These are phyloP conservation scores for Amaranthus hypochondriacus DNA, from an alignment of 148 eudicot species.

Conservation along the genomic window DNA sequence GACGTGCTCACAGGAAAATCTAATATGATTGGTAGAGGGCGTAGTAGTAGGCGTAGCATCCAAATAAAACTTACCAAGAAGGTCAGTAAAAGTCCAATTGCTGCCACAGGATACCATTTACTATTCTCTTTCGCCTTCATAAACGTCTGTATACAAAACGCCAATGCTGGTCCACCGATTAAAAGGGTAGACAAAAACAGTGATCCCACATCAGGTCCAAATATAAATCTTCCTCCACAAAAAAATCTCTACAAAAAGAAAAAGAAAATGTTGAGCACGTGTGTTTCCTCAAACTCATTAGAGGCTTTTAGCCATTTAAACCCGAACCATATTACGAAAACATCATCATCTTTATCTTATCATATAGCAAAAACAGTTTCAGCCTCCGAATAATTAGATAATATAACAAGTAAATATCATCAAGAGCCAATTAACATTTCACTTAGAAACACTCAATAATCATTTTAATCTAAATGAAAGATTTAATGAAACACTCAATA, in stretches of 20 bases:
- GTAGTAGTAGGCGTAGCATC: background rate
- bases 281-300: background rate
- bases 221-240: constrained; percentile 75
- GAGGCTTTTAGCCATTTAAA: background rate
- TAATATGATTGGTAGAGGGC: background rate
- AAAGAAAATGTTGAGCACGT: constrained; percentile 19
- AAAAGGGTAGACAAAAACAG: constrained; percentile 60
- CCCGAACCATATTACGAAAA: background rate
- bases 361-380: background rate
- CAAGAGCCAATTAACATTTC: no score
- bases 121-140: constrained; percentile 34
- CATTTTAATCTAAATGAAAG: background rate
- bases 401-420: background rate
- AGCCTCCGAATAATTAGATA: background rate
- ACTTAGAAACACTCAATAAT: background rate
- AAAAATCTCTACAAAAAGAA: constrained; percentile 55
- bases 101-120: constrained; percentile 50
- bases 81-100: constrained; percentile 55
- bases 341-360: no score
- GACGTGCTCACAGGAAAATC: background rate
- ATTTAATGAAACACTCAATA: background rate
- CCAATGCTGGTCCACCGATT: constrained; percentile 64
- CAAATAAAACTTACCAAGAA: constrained; percentile 49
- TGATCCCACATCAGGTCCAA: constrained; percentile 85
- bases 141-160: constrained; percentile 57